Percentiles rank a stretch among this genome's conserved stretches.
These are phyloP conservation scores for Phlebiopsis flavidoalba DNA, from an alignment of 768 basidiomycete species.

Conservation along the genomic window DNA sequence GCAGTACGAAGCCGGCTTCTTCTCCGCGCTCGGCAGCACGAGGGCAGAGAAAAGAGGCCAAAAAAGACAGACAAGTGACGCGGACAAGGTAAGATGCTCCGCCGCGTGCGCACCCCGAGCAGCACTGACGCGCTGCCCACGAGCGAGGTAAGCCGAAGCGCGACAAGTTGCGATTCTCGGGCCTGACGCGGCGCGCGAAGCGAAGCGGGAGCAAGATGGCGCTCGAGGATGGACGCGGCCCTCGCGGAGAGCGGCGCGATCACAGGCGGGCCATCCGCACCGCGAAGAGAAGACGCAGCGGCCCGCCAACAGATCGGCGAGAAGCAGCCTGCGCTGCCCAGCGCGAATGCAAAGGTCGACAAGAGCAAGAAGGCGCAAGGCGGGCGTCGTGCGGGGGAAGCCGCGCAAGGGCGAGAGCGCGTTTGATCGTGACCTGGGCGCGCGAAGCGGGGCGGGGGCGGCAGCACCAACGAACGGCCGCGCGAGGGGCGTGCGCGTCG, in stretches of 20 bases:
- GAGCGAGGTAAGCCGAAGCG: conserved; percentile 52
- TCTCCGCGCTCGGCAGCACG: conserved; percentile 17
- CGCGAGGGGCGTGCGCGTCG: conserved; percentile 54
- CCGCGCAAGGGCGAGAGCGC: conserved; percentile 14
- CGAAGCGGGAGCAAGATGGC: conserved; percentile 87
- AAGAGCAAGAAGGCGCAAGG: conserved; percentile 10
- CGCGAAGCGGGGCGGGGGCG: background rate
- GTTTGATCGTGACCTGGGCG: conserved; percentile 59
- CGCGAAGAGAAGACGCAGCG: conserved; percentile 79
- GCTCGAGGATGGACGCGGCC: conserved; percentile 61
- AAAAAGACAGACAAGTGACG: conserved; percentile 31
- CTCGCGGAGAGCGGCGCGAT: conserved; percentile 41
- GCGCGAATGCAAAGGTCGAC: conserved; percentile 23
- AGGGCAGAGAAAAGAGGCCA: conserved; percentile 29
- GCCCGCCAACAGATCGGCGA: conserved; percentile 73
- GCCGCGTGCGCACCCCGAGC: background rate
- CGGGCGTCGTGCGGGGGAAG: conserved; percentile 26
- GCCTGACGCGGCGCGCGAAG: conserved; percentile 83
- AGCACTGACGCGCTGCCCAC: too few species aligned
- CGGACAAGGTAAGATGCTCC: conserved; percentile 27
- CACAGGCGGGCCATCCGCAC: conserved; percentile 76
- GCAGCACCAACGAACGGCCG: background rate
- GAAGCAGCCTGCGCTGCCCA: conserved; percentile 30
- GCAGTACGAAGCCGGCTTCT: conserved; percentile 59
- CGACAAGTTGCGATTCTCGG: conserved; percentile 73